Conservation (phyloP, 2,329 filamentous ascomycete species). For the Colletotrichum spinosum region DNA sequence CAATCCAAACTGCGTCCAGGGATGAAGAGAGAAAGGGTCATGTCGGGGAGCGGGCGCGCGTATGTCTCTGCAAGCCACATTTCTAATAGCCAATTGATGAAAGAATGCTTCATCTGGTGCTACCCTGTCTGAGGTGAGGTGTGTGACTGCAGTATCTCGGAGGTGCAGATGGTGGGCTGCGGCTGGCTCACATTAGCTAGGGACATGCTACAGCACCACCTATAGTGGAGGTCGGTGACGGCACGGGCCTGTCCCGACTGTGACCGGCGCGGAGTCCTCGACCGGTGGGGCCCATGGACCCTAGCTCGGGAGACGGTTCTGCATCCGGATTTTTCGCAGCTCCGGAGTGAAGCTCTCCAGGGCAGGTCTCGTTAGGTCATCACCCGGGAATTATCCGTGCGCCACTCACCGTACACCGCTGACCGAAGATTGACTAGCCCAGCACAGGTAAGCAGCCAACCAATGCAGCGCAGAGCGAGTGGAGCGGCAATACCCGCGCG, state of each 20-base stretch:
- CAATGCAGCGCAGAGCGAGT: constrained; percentile 5
- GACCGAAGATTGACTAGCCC: too few species aligned
- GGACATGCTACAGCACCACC: constrained; percentile 6
- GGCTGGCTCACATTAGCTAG: constrained; percentile 10
- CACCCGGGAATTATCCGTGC: too few species aligned
- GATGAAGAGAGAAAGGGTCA: too few species aligned
- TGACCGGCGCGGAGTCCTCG: neutral
- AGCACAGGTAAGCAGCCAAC: constrained; percentile 18
- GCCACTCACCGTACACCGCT: too few species aligned
- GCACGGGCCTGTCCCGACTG: constrained; percentile 31
- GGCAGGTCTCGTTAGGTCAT: too few species aligned
- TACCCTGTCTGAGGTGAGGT: neutral
- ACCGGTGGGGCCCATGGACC: too few species aligned
- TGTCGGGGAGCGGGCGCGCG: too few species aligned
- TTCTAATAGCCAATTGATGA: neutral
- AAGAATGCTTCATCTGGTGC: neutral
- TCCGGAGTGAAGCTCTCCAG: too few species aligned
- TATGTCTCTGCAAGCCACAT: constrained; percentile 9
- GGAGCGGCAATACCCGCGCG: constrained; percentile 34
- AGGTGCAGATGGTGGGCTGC: constrained; percentile 3
- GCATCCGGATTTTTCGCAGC: too few species aligned
- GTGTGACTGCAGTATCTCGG: constrained; percentile 3
- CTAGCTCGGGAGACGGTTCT: too few species aligned
- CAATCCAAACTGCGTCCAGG: too few species aligned
- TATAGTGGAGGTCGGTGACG: constrained; percentile 18